Percentiles rank a stretch among this genome's conserved stretches.
Evolutionary conservation across 1,139 yeast species (phyloP).

Genomic region (Scheffersomyces segobiensis): DNA sequence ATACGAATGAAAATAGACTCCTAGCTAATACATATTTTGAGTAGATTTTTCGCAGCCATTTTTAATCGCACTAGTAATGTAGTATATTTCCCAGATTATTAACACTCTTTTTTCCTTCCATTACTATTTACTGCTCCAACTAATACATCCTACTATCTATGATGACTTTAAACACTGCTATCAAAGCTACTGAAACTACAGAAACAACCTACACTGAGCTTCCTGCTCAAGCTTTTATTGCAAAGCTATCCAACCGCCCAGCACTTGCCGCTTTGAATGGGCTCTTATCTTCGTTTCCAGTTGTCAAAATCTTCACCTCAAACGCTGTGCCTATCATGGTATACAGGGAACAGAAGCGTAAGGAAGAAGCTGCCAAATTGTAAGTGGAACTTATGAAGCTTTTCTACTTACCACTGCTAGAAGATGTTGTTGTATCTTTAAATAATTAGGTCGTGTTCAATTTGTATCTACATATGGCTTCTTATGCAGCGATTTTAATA

Average conservation of each 20-base stretch:
- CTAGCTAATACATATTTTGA: neutral
- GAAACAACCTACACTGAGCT: constrained; percentile 23
- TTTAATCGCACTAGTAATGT: neutral
- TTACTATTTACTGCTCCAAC: neutral
- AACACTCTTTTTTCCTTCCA: neutral
- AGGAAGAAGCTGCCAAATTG: constrained; percentile 3
- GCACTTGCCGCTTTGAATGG: constrained; percentile 63
- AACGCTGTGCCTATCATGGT: constrained; percentile 58
- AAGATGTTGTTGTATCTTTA: neutral
- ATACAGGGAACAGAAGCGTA: constrained; percentile 28
- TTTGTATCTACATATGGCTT: neutral
- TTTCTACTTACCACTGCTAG: neutral
- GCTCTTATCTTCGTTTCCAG: constrained; percentile 59
- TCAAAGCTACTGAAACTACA: neutral
- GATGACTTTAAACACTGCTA: constrained; percentile 1
- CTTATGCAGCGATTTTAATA: neutral
- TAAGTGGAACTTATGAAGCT: neutral
- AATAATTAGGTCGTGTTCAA: neutral
- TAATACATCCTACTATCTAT: constrained; percentile 2
- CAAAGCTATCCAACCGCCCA: constrained; percentile 50
- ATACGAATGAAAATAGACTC: neutral
- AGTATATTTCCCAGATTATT: neutral
- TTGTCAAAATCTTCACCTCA: constrained; percentile 56
- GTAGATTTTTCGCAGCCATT: neutral
- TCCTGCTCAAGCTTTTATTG: constrained; percentile 46